Evolutionary conservation across 1,284 basidiomycete species (phyloP), one percentile per base, ranked within the genome.

Genomic region (Athelia psychrophila): DNA sequence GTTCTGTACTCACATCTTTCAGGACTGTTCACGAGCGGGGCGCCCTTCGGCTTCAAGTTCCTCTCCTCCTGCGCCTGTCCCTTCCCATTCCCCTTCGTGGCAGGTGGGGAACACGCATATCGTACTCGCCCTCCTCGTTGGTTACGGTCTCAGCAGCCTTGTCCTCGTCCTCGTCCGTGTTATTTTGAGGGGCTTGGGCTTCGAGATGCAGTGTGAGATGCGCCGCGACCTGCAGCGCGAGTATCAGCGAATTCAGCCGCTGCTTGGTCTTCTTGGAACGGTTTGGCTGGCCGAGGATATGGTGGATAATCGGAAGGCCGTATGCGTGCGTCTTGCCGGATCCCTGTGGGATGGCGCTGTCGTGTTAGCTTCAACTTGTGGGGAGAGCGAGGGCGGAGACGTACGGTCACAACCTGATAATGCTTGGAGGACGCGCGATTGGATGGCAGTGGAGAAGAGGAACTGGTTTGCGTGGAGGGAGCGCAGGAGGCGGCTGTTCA

Each of bases 251-350:
- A 24, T 80, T 73, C 0, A 93, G 67, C 23, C 71, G 67, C 51
- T 87, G 79, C 60, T 75, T 80, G 48, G 63, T 65, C 40, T 69
- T 71, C 6, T 63, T 52, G 3, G 67, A 67, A 3, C 70, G 67
- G 20, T 67, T 69, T 2, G 75, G 75, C 53, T 73, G 74, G 1
- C 77, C 77, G 20, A 97, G 78, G n/a, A 97, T 75, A 58, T 83
- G 67, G 50, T 94, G 83, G 1, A 98, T 79, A 56, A 98, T 93
- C 0, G 95, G 95, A 1, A 98, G 74, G 0, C 91, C 92, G 67
- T 96, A 98, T 1, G 94, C 94, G n/a, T 97, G 80, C 0, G 95
- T 98, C 76, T 98, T 98, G 38, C 95, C 95, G 13, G 94, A 97
- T 25, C 95, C 95, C 90, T 93, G 54, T n/a, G 51, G 3, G 23